Evolutionary conservation across 352 stramenopile species (phyloP).

Genomic region (Pythium sp.): DNA sequence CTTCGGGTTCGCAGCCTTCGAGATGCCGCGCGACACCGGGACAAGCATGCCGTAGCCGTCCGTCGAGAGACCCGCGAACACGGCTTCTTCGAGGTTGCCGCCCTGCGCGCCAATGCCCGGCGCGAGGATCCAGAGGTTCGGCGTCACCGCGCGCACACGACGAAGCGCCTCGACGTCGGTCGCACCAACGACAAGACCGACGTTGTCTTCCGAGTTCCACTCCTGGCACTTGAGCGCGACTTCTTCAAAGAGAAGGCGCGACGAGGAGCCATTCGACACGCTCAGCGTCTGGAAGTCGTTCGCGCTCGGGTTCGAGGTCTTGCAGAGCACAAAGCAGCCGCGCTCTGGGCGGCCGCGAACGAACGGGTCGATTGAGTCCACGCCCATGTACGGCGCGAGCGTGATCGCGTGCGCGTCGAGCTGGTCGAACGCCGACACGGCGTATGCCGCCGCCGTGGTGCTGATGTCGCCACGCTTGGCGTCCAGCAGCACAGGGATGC

Average conservation of each 20-base stretch:
- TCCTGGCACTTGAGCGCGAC: slow-evolving; percentile 89
- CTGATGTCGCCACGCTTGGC: slow-evolving; percentile 99
- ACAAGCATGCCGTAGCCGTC: slow-evolving; percentile 94
- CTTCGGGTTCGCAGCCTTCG: slow-evolving; percentile 86
- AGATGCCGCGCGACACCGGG: slow-evolving; percentile 96
- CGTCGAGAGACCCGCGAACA: slow-evolving; percentile 68
- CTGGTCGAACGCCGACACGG: slow-evolving; percentile 91
- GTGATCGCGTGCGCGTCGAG: slow-evolving; percentile 95
- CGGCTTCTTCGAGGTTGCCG: slow-evolving; percentile 89
- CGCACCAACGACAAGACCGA: slow-evolving; percentile 97
- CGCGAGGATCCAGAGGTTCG: slow-evolving; percentile 96
- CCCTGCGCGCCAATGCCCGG: slow-evolving; percentile 95
- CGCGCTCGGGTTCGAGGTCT: slow-evolving; percentile 98
- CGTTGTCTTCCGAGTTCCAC: slow-evolving; percentile 89
- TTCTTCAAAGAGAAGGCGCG: slow-evolving; percentile 80
- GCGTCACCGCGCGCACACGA: slow-evolving; percentile 80
- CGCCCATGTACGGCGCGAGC: slow-evolving; percentile 98
- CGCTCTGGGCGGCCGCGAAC: slow-evolving; percentile 80
- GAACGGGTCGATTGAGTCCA: slow-evolving; percentile 97
- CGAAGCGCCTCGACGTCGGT: slow-evolving; percentile 93
- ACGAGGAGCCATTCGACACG: slow-evolving; percentile 18
- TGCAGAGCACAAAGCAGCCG: slow-evolving; percentile 98
- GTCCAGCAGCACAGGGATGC: slow-evolving; percentile 97
- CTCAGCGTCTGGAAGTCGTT: slow-evolving; percentile 94
- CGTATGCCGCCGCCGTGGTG: slow-evolving; percentile 96